Conservation (phyloP, 495 filamentous ascomycete species). For the Staphylotrichum longicolle region DNA sequence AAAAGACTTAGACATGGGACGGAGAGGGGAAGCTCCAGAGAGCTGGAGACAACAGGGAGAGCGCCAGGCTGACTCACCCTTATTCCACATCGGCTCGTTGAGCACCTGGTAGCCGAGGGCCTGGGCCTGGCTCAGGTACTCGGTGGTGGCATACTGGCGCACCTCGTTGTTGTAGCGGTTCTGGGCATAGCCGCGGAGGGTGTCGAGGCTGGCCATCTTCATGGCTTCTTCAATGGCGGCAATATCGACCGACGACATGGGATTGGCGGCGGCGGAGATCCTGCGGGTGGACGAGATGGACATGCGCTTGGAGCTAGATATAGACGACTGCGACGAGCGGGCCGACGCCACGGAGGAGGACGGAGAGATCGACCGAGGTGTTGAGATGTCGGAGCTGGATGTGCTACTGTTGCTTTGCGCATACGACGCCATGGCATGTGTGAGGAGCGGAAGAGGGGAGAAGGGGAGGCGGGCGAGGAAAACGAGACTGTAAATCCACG, state of each 20-base stretch:
- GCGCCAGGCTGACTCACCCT: conserved; percentile 43
- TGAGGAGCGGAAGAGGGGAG: conserved; percentile 23
- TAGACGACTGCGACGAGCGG: conserved; percentile 52
- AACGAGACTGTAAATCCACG: conserved; percentile 29
- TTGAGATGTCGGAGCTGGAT: conserved; percentile 50
- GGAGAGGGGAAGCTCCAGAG: background rate
- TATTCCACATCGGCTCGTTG: conserved; percentile 57
- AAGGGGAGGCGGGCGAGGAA: conserved; percentile 23
- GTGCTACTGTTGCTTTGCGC: conserved; percentile 41
- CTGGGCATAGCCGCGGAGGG: conserved; percentile 51
- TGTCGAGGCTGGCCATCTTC: conserved; percentile 53
- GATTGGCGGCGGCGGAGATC: conserved; percentile 52
- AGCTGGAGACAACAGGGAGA: conserved; percentile 1
- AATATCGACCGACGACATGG: conserved; percentile 53
- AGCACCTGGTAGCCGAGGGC: conserved; percentile 57
- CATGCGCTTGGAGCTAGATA: conserved; percentile 51
- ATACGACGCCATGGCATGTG: conserved; percentile 51
- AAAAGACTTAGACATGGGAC: background rate
- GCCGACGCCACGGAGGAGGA: conserved; percentile 45
- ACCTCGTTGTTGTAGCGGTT: conserved; percentile 52
- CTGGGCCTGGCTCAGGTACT: conserved; percentile 47
- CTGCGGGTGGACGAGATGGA: conserved; percentile 50
- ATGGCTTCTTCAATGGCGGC: conserved; percentile 53
- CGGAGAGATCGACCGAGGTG: conserved; percentile 54
- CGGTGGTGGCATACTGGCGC: conserved; percentile 48